Evolutionary conservation across 768 basidiomycete genomes (phyloP), one percentile per base, ranked within the genome.

Genomic region (Roridomyces roridus): DNA sequence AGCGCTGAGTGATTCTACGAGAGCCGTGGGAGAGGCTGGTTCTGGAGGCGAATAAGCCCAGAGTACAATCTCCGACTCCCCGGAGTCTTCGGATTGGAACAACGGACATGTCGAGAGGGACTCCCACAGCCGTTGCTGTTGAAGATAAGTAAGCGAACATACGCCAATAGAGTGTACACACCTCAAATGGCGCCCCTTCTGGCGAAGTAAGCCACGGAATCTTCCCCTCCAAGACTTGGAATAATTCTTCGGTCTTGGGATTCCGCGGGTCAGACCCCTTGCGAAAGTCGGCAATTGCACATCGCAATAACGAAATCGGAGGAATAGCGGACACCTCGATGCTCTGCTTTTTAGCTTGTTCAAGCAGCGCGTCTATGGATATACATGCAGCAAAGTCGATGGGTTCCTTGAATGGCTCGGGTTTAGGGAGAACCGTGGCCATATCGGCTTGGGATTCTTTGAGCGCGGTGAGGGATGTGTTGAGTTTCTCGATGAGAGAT

Each of bases 181-280:
- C 89, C 78, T 88, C 84, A 63, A 79, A 83, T 51, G 69, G 54
- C 17, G 76, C 64, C 9, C 83, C 88, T 14, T 82, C 80, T 40
- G 80, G 80, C 1, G 80, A 72, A 8, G 73, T 65, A 40, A 91
- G 67, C 85, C 85, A 88, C 5, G 83, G 78, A 20, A 90, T 69
- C 63, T 83, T 80, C 17, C 71, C 74, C 64, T 87, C 85, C 42
- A 91, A 71, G 53, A 80, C 70, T 25, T 70, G 73, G 65, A 90
- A 89, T 3, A 92, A 66, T 26, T 85, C 84, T 21, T 86, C 82
- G 0, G 86, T 82, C 1, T 80, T 81, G 20, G 83, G 78, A 35
- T 76, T 72, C 25, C 72, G 66, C 15, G 64, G 62, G 11, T 75
- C 70, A 6, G 76, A 76, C 20, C 69, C 73, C 62, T 63, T 76